A percentile compares a stretch with the other conserved stretches of the same genome.
Evolutionary conservation across 345 rosid genomes (phyloP).

Genomic region (Mallotus nudiflorus): DNA sequence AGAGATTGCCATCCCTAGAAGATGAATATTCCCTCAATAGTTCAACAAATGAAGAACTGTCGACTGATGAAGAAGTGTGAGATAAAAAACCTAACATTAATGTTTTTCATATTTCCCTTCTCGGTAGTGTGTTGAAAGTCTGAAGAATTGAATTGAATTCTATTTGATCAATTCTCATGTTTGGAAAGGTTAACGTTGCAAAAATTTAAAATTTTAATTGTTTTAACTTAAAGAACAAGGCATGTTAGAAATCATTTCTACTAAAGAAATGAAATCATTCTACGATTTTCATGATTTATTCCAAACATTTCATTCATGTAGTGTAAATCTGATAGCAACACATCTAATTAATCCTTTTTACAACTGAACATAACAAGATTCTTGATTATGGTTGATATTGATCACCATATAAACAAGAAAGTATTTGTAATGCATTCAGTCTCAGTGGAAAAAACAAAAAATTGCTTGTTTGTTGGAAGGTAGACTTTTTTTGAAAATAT

Average conservation of each 20-base stretch:
- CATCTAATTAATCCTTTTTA: not conserved
- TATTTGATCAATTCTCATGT: no score
- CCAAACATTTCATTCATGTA: slow-evolving; percentile 4
- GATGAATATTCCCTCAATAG: slow-evolving; percentile 31
- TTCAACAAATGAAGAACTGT: slow-evolving; percentile 40
- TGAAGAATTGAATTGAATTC: no score
- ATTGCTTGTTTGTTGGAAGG: not conserved
- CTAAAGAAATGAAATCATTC: no score
- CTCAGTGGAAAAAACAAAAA: not conserved
- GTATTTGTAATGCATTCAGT: not conserved
- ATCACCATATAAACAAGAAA: not conserved
- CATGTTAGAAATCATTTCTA: no score
- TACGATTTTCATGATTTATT: no score
- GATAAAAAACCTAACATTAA: slow-evolving; percentile 19
- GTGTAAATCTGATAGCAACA: no score
- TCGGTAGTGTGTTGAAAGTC: not conserved
- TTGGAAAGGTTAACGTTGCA: no score
- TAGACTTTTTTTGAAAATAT: not conserved
- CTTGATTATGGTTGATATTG: no score
- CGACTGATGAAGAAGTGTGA: slow-evolving; percentile 47
- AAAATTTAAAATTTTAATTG: no score
- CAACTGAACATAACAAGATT: not conserved
- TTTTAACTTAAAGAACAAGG: no score
- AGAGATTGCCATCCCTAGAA: slow-evolving; percentile 14
- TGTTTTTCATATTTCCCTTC: not conserved